These are phyloP conservation scores for Phytophthora crassamura DNA, from an alignment of 352 stramenopile genomes.

Conservation along the genomic window DNA sequence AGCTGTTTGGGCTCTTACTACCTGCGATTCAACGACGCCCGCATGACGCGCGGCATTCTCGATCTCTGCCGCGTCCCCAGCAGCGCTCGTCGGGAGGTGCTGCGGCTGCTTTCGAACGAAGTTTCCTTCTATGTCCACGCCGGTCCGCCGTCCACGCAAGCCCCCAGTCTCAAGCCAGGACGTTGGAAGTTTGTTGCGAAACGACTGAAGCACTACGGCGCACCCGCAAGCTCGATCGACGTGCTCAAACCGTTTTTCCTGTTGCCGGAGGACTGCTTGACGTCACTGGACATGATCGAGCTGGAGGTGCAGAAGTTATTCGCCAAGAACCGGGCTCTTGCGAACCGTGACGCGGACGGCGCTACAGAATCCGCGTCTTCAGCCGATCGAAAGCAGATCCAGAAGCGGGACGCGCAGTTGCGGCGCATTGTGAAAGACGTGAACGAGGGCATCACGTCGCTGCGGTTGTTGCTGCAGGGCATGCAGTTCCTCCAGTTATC, in stretches of 20 bases:
- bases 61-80: conserved; percentile 69
- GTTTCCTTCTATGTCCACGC: conserved; percentile 70
- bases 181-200: conserved; percentile 81
- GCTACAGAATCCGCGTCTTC: conserved; percentile 18
- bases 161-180: conserved; percentile 65
- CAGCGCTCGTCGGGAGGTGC: conserved; percentile 64
- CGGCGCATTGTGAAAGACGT: conserved; percentile 75
- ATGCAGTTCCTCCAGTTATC: conserved; percentile 74
- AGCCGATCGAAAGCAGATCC: conserved; percentile 56
- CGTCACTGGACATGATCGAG: conserved; percentile 72
- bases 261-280: conserved; percentile 67
- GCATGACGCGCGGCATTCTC: conserved; percentile 71
- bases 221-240: conserved; percentile 57
- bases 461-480: conserved; percentile 71
- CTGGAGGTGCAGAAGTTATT: conserved; percentile 71
- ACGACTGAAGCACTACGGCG: conserved; percentile 69
- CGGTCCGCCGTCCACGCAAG: conserved; percentile 61
- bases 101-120: conserved; percentile 82
- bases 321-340: conserved; percentile 44
- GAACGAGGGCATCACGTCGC: conserved; percentile 63
- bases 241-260: conserved; percentile 79
- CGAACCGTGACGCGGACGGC: conserved; percentile 31
- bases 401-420: conserved; percentile 73
- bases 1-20: conserved; percentile 78
- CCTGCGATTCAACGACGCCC: conserved; percentile 80